Evolutionary conservation across 2,329 filamentous ascomycete species (phyloP).

Genomic region (Alternaria tenuissima): DNA sequence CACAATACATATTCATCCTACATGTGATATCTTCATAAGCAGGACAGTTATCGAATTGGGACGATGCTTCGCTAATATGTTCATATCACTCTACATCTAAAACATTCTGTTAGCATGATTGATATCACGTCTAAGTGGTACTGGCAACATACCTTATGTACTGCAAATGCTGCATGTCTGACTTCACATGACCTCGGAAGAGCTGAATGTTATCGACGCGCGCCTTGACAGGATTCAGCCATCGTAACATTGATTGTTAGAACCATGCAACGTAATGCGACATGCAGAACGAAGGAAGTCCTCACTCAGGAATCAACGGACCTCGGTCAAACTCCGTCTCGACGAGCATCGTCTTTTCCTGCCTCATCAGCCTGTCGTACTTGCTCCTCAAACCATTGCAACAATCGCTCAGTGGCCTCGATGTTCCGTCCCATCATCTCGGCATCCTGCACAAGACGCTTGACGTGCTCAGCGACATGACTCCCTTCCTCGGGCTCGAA

Average conservation of each 20-base stretch:
- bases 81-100: neutral
- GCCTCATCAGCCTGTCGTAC: conserved; percentile 19
- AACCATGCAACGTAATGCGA: neutral
- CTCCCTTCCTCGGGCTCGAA: conserved; percentile 8
- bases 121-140: neutral
- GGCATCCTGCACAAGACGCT: conserved; percentile 9
- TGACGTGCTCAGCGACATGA: neutral
- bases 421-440: conserved; percentile 18
- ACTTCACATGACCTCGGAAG: neutral
- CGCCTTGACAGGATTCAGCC: neutral
- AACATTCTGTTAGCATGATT: neutral
- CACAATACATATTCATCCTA: neutral
- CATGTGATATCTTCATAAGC: neutral
- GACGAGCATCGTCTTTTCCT: neutral
- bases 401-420: conserved; percentile 23
- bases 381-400: conserved; percentile 27
- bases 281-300: neutral
- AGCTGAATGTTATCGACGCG: neutral
- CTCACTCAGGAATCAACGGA: no score
- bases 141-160: neutral
- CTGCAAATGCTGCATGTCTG: neutral
- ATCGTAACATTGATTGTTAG: neutral
- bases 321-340: neutral
- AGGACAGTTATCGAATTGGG: neutral
- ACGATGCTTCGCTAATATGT: neutral